Evolutionary conservation across 2,329 filamentous ascomycete species (phyloP), one percentile per base, ranked within the genome.

Genomic region (Microsporum ferrugineum): DNA sequence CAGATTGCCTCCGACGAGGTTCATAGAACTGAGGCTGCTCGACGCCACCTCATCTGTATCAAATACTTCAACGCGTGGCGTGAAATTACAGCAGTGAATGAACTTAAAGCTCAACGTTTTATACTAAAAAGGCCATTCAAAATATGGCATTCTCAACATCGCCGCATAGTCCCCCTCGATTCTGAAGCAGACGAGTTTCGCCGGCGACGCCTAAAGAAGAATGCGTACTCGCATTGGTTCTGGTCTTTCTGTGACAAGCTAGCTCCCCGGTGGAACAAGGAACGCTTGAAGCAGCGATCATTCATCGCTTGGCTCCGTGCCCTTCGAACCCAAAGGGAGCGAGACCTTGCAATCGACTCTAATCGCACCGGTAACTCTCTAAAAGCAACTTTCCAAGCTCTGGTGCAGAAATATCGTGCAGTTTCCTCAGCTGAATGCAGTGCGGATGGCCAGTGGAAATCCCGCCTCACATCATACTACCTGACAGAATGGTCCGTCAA

Each of bases 11-110:
- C 79, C 4, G 84, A 88, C 12, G 83, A 89, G 68, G 77, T 84
- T 14, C 80, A 84, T 64, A 81, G 83, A 45, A 89, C 88, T 2
- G 83, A 82, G 3, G 79, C 84, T 47, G 89, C 88, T 23, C 81
- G 87, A 64, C 79, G 84, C 63, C 87, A 89, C 69, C 84, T 91
- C 63, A 75, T 94, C 60, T 80, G 86, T 60, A 83, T 82, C 10
- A 82, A 83, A 60, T 86, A 85, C 63, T 89, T 89, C 71, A 82
- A 82, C 62, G 83, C 83, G 5, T 90, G 87, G 87, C 79, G 82
- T 31, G 79, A 84, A 62, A 83, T 88, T 60, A 86, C 85, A 0
- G 77, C 78, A 0, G 78, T 83, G 57, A 85, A 87, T 65, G 80
- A 84, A 60, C 67, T 79, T 47, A 80, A 80, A 65, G 74, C 77